Percentiles rank a stretch among this genome's conserved stretches.
phyloP scores from a whole-genome alignment of 78 protist species.

The Dictyostelium firmibasis region DNA sequence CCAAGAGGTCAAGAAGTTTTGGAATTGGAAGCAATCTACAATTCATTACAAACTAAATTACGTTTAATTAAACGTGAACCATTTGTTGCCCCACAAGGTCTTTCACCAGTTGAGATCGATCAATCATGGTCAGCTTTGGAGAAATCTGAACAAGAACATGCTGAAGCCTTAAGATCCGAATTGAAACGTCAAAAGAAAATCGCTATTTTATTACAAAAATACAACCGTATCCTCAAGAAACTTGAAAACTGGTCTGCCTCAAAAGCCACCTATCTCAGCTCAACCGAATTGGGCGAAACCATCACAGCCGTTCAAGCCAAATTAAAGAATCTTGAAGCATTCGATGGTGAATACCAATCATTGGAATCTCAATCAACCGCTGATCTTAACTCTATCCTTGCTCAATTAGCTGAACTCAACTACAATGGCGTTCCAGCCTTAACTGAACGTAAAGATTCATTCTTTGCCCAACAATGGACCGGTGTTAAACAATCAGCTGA shows the following conservation, averaged over 20 bases:
- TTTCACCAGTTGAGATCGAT: conserved; percentile 65
- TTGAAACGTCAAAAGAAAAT: conserved; percentile 79
- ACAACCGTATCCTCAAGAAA: conserved; percentile 72
- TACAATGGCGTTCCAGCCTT: conserved; percentile 8
- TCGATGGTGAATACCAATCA: conserved; percentile 73
- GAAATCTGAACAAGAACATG: conserved; percentile 72
- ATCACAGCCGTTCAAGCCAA: conserved; percentile 77
- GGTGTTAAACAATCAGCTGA: conserved; percentile 35
- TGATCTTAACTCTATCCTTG: conserved; percentile 31
- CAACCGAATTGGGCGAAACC: conserved; percentile 55
- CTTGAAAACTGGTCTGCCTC: conserved; percentile 59
- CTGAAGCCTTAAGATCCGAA: conserved; percentile 61
- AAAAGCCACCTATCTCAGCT: conserved; percentile 5
- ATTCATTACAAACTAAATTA: conserved; percentile 71
- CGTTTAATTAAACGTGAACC: conserved; percentile 70
- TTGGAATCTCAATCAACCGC: conserved; percentile 16
- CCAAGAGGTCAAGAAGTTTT: conserved; percentile 66
- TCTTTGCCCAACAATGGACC: conserved; percentile 43
- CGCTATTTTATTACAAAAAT: conserved; percentile 47
- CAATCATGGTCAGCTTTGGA: conserved; percentile 47
- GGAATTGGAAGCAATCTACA: conserved; percentile 71
- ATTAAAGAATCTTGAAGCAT: conserved; percentile 75
- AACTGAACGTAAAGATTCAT: neutral
- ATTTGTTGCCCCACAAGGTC: conserved; percentile 76
- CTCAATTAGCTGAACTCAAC: conserved; percentile 49